Evolutionary conservation across 345 rosid species (phyloP).

Genomic region (Hevea brasiliensis): DNA sequence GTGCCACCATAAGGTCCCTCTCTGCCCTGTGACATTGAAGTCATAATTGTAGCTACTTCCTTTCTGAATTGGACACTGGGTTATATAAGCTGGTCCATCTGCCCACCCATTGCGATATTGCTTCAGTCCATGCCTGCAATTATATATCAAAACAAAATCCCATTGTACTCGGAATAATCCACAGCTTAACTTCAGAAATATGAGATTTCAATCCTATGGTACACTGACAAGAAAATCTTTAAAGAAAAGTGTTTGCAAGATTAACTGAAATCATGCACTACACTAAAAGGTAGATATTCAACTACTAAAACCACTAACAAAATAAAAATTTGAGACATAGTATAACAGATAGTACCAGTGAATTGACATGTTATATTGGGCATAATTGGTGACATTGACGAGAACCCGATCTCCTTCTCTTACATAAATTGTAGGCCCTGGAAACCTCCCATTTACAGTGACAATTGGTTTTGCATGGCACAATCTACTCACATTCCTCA

Average conservation of each 20-base stretch:
- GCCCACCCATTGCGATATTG: conserved; percentile 72
- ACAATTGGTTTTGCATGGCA: conserved; percentile 69
- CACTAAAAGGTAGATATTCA: too few species aligned
- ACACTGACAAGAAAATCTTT: too few species aligned
- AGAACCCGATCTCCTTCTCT: conserved; percentile 61
- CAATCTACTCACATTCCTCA: conserved; percentile 62
- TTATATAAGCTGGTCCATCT: conserved; percentile 70
- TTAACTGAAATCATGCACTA: too few species aligned
- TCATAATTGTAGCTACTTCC: conserved; percentile 50
- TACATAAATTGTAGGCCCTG: conserved; percentile 59
- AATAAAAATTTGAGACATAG: too few species aligned
- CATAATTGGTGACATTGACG: conserved; percentile 56
- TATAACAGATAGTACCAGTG: conserved; percentile 37
- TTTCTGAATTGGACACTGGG: conserved; percentile 61
- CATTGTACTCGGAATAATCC: too few species aligned
- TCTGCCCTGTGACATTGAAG: conserved; percentile 63
- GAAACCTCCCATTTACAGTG: conserved; percentile 58
- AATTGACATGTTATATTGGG: conserved; percentile 58
- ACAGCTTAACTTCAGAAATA: too few species aligned
- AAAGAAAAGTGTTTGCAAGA: too few species aligned
- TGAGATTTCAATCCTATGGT: too few species aligned
- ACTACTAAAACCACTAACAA: too few species aligned
- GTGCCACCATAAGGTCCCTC: conserved; percentile 77
- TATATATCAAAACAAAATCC: too few species aligned
- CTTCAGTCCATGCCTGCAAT: conserved; percentile 60